Base-by-base conservation (phyloP, 1,284 basidiomycete genomes). In the Schizopora paradoxa region DNA sequence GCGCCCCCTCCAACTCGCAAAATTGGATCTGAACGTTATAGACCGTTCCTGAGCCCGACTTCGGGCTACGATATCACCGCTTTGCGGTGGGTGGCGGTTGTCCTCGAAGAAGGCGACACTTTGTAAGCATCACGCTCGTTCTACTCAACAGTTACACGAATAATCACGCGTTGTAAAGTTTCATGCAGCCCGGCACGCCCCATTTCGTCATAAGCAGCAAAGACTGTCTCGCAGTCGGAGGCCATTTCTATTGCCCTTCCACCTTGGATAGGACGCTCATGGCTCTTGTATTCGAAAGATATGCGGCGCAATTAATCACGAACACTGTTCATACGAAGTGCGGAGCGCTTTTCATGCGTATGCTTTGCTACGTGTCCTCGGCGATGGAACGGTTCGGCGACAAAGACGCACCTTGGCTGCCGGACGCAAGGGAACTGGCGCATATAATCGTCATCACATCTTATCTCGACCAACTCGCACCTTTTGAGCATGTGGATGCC, bases 181-280 rank as follows among this genome's bases (percentile, higher is more conserved):
- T 19, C 37, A 39, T 39, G 37, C 37, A 25, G 14, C 37, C 37
- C 4, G 37, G 37, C 4, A 39, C 37, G 5, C 37, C 37, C n/a
- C 37, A 39, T 21, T 19, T 39, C 5, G 37, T 39, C n/a, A 22
- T 39, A 4, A 18, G 16, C 4, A 7, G n/a, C 18, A 22, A 39
- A n/a, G 37, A 39, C 16, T 39, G 37, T n/a, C 37, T 39, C 14
- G 37, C 22, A 7, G 22, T 39, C 18, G 37, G 37, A 7, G 37
- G 37, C 4, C 37, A 39, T n/a, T n/a, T n/a, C n/a, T n/a, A n/a
- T n/a, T n/a, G n/a, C n/a, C n/a, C n/a, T n/a, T n/a, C n/a, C n/a
- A n/a, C n/a, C n/a, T n/a, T n/a, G n/a, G 3, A 2, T 3, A 4
- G 3, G 37, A 23, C 37, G 14, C 19, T 40, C 6, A 18, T 18